Evolutionary conservation across 768 basidiomycete genomes (phyloP), one percentile per base, ranked within the genome.

Genomic region (Phaffia tasmanica): DNA sequence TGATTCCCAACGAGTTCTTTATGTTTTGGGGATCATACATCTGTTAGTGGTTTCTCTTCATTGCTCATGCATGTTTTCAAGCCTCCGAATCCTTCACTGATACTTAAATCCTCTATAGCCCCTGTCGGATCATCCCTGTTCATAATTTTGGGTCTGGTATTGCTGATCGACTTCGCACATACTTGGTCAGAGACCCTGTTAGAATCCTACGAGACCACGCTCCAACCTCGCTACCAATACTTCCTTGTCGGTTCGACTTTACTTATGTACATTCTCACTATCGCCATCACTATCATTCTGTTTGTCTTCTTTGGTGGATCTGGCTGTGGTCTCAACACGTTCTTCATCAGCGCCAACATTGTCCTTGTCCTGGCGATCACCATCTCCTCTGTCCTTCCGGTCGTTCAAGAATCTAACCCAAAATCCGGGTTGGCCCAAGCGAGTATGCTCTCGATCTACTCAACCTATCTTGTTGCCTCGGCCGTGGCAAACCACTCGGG

Each of bases 141-240:
- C 80, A 97, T 99, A 75, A 85, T 98, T 46, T 86, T 99, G 70
- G 95, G 95, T 57, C 85, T 99, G 32, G 89, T 99, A 65, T 86
- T 99, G 54, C 85, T 99, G 65, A 87, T 99, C 76, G 95, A 99
- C 79, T 98, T 98, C 73, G 95, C 95, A 1, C 95, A 99, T 75
- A 87, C 89, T 6, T 98, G 93, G 93, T 90, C 91, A 19, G 95
- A 99, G 77, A 93, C 85, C 7, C 98, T 94, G 75, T 82, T 97
- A 62, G 86, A 94, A 70, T 90, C 91, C 63, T 97, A 91, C 93
- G 94, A 97, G 75, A 83, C 84, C 67, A 84, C 83, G 1, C 82
- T 83, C 55, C 93, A 91, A 14, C 87, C 86, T 71, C 77, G 93
- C 60, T 99, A 95, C 95, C 91, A 95, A 75, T 97, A 87, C 84